Percentiles rank a stretch among this genome's conserved stretches.
Evolutionary conservation across 2,329 filamentous ascomycete genomes (phyloP).

Genomic region (Diaporthe citriasiana): DNA sequence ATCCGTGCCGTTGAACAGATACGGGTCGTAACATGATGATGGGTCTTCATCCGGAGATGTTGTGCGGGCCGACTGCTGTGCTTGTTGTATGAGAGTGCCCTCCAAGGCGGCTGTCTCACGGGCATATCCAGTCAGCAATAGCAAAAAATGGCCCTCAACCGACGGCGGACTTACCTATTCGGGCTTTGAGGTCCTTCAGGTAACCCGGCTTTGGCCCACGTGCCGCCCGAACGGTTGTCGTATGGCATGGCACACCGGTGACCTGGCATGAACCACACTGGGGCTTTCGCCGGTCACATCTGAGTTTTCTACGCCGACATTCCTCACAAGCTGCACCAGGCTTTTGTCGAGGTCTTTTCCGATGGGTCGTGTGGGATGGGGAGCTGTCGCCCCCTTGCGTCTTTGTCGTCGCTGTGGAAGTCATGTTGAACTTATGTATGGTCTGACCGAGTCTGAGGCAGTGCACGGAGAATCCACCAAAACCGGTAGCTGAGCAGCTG

Average conservation of each 20-base stretch:
- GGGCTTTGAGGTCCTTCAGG: conserved; percentile 46
- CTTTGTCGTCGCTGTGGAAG: conserved; percentile 9
- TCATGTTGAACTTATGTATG: not conserved
- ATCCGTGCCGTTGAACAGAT: conserved; percentile 12
- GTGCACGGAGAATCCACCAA: conserved; percentile 24
- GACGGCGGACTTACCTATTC: conserved; percentile 44
- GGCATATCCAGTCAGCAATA: conserved; percentile 12
- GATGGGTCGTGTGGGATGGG: conserved; percentile 15
- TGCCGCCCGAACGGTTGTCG: conserved; percentile 35
- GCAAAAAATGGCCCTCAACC: no score
- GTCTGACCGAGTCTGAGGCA: not conserved
- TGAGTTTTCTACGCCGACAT: conserved; percentile 32
- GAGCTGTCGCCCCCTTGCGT: not conserved
- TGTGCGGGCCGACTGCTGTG: conserved; percentile 22
- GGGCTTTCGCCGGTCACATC: conserved; percentile 41
- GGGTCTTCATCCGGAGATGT: conserved; percentile 24
- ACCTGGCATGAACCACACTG: conserved; percentile 21
- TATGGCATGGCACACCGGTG: conserved; percentile 26
- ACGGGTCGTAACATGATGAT: conserved; percentile 22
- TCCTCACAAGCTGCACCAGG: conserved; percentile 31
- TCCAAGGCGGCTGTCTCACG: conserved; percentile 8
- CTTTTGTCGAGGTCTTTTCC: conserved; percentile 20
- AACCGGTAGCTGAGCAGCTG: conserved; percentile 17
- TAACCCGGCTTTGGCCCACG: conserved; percentile 44
- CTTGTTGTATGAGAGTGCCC: conserved; percentile 26